A percentile compares a stretch with the other conserved stretches of the same genome.
phyloP scores from a whole-genome alignment of 495 filamentous ascomycete genomes.

The Lindgomyces ingoldianus region DNA sequence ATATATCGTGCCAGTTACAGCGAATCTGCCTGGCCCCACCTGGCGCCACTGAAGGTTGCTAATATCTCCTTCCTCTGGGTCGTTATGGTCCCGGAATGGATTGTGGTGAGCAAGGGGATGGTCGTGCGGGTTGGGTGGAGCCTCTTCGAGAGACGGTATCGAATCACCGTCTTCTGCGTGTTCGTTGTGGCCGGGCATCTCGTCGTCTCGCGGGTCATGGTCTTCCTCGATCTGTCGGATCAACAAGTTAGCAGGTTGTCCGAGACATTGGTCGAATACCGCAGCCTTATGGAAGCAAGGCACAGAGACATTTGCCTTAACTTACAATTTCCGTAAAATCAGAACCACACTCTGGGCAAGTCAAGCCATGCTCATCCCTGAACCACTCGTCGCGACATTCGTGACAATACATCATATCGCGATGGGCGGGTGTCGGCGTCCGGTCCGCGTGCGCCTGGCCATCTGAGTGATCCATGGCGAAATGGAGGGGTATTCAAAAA shows the following conservation, averaged over 20 bases:
- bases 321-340: constrained; percentile 83
- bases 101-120: constrained; percentile 39
- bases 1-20: constrained; percentile 41
- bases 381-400: constrained; percentile 78
- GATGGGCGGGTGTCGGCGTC: constrained; percentile 11
- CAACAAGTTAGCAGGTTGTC: neutral
- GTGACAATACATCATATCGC: constrained; percentile 73
- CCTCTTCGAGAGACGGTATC: constrained; percentile 62
- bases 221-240: constrained; percentile 44
- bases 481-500: constrained; percentile 4
- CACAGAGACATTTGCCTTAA: constrained; percentile 10
- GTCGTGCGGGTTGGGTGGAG: constrained; percentile 11
- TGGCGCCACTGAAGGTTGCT: constrained; percentile 43
- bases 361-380: constrained; percentile 62
- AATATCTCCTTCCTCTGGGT: constrained; percentile 49
- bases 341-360: constrained; percentile 74
- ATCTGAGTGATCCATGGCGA: constrained; percentile 19
- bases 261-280: neutral
- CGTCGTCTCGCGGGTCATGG: constrained; percentile 43
- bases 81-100: constrained; percentile 42
- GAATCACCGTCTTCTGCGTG: constrained; percentile 68
- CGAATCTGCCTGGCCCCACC: constrained; percentile 43
- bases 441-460: constrained; percentile 12
- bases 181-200: constrained; percentile 51
- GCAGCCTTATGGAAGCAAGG: neutral